A percentile compares a stretch with the other conserved stretches of the same genome.
Evolutionary conservation across 768 basidiomycete genomes (phyloP).

Genomic region (Boletus barrowsii): DNA sequence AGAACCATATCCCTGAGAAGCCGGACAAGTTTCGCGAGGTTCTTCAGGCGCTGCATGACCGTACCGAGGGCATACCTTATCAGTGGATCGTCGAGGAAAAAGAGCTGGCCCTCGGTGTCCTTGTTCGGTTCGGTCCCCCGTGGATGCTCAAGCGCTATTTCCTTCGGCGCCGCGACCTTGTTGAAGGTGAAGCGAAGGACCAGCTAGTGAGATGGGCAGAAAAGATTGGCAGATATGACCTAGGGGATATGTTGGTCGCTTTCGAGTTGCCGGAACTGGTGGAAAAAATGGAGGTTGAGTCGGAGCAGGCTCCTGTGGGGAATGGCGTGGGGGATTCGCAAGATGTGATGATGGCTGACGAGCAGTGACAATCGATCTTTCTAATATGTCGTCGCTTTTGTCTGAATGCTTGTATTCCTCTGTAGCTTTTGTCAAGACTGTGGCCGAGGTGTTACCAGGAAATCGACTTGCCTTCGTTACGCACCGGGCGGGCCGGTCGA

Average conservation of each 20-base stretch:
- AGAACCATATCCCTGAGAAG: conserved; percentile 22
- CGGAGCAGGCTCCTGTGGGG: not conserved
- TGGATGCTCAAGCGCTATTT: conserved; percentile 30
- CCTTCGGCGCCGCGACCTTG: conserved; percentile 21
- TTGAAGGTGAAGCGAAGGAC: conserved; percentile 11
- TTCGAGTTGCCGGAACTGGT: conserved; percentile 14
- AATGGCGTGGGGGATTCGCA: not conserved
- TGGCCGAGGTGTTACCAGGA: too few species aligned
- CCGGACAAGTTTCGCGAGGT: conserved; percentile 20
- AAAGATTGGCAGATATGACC: conserved; percentile 22
- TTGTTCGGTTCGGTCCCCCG: conserved; percentile 19
- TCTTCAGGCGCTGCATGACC: conserved; percentile 27
- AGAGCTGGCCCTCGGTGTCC: conserved; percentile 22
- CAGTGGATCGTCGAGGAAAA: conserved; percentile 26
- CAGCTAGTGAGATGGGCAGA: conserved; percentile 15
- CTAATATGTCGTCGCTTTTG: not conserved
- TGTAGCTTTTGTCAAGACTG: too few species aligned
- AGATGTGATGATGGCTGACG: conserved; percentile 9
- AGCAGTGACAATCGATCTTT: not conserved
- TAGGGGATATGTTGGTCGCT: conserved; percentile 20
- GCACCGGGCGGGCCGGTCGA: too few species aligned
- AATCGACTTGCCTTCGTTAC: too few species aligned
- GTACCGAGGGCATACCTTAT: conserved; percentile 17
- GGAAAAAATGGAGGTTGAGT: conserved; percentile 8
- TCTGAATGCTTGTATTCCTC: not conserved